Evolutionary conservation across 768 basidiomycete species (phyloP), one percentile per base, ranked within the genome.

Genomic region (Tylopilus intermedius): DNA sequence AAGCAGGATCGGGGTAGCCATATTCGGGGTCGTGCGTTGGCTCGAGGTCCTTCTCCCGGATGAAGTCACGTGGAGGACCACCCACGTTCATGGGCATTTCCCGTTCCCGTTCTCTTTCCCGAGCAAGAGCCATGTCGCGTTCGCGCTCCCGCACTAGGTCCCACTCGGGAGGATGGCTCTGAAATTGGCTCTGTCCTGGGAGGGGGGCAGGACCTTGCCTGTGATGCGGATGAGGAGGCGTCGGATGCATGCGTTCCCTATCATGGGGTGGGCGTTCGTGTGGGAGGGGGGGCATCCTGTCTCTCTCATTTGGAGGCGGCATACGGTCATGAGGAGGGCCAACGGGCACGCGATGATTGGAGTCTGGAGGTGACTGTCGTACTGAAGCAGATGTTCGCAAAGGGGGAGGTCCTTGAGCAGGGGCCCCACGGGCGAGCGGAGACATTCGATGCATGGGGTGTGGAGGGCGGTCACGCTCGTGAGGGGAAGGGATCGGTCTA

Each of bases 181-280:
- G 68, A 50, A 68, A 70, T 38, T 68, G 65, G 38, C 68, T 61
- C 41, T 70, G 67, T 4, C 68, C 67, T 0, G 68, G 67, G 13
- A 67, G 60, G 5, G 58, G 39, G 13, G 58, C 42, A 11, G 55
- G 62, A 18, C 32, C 50, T 48, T 50, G 58, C 45, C 58, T 56
- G 40, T 61, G 65, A 44, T 64, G 66, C 1, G 60, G 45, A 15
- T 58, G 58, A 13, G 58, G 51, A 18, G 58, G 61, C 2, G 63
- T 62, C 21, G 62, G 59, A 47, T 69, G 71, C 22, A 66, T 64
- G 57, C 64, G 65, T 44, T 65, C 65, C 38, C 51, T 60, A 39
- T 58, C 61, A 37, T 59, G 61, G 11, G 49, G 55, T 22, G 40
- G 67, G 50, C 46, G 66, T 37, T 66, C 60, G 22, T 64, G 66